Evolutionary conservation across 1,139 yeast genomes (phyloP).

Genomic region (Arxiozyma slooffiae): DNA sequence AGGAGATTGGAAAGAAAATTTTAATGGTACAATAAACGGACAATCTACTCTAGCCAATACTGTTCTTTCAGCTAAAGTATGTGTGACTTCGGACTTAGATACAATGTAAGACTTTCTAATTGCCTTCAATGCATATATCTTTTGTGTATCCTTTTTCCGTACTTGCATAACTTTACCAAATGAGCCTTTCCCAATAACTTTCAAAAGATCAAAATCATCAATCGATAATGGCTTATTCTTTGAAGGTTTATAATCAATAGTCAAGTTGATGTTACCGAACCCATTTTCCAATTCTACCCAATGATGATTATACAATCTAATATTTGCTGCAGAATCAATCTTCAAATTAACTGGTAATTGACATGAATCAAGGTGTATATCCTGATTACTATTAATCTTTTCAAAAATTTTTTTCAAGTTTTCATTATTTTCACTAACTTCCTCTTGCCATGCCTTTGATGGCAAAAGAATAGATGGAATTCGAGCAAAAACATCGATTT

Average conservation of each 20-base stretch:
- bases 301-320: slow-evolving; percentile 40
- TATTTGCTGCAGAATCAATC: slow-evolving; percentile 32
- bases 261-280: slow-evolving; percentile 43
- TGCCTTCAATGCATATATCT: slow-evolving; percentile 87
- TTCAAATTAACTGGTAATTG: slow-evolving; percentile 32
- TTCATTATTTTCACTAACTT: slow-evolving; percentile 21
- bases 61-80: slow-evolving; percentile 90
- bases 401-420: slow-evolving; percentile 30
- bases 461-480: slow-evolving; percentile 61
- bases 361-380: slow-evolving; percentile 33
- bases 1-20: slow-evolving; percentile 91
- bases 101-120: slow-evolving; percentile 90
- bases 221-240: slow-evolving; percentile 64
- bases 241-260: slow-evolving; percentile 71
- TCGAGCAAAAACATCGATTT: slow-evolving; percentile 65
- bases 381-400: slow-evolving; percentile 32
- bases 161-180: slow-evolving; percentile 99
- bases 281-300: slow-evolving; percentile 34
- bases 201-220: slow-evolving; percentile 84
- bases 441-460: slow-evolving; percentile 33
- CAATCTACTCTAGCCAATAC: slow-evolving; percentile 86
- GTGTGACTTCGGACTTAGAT: slow-evolving; percentile 88
- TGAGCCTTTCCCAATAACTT: slow-evolving; percentile 95
- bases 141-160: slow-evolving; percentile 85
- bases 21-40: slow-evolving; percentile 97